A percentile compares a stretch with the other conserved stretches of the same genome.
These are phyloP conservation scores for Calonectria hongkongensis DNA, from an alignment of 2,329 filamentous ascomycete species.

Conservation along the genomic window DNA sequence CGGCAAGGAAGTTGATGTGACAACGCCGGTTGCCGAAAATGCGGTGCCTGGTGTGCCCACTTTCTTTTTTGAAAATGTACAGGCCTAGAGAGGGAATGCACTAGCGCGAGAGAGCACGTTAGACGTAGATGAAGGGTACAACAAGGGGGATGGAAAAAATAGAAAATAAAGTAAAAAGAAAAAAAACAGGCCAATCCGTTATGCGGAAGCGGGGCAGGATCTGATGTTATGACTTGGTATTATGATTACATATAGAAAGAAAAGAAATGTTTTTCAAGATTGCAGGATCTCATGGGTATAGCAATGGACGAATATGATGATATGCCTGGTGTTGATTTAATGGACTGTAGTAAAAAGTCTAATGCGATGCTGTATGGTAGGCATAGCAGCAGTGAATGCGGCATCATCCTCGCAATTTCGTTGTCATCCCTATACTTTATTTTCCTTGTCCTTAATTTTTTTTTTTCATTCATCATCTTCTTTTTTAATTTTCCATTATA, in stretches of 20 bases:
- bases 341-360: conserved; percentile 29
- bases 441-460: not conserved
- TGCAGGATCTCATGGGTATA: conserved; percentile 1
- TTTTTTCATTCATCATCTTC: not conserved
- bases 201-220: conserved; percentile 28
- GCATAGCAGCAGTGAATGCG: not conserved
- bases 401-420: conserved; percentile 9
- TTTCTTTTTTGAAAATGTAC: conserved; percentile 90
- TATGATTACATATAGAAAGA: conserved; percentile 34
- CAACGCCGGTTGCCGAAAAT: conserved; percentile 77
- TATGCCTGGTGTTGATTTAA: conserved; percentile 16
- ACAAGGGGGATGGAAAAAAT: conserved; percentile 24
- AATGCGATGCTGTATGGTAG: conserved; percentile 6
- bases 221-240: conserved; percentile 27
- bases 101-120: conserved; percentile 36
- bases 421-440: not conserved
- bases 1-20: conserved; percentile 73
- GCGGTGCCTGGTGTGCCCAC: conserved; percentile 89
- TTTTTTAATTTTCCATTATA: not conserved
- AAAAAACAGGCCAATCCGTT: conserved; percentile 13
- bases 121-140: conserved; percentile 38
- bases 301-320: not conserved
- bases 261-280: conserved; percentile 18
- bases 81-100: conserved; percentile 57
- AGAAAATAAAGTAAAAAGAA: conserved; percentile 17